Evolutionary conservation across 2,329 filamentous ascomycete genomes (phyloP).

Genomic region (Penicillium sp.): DNA sequence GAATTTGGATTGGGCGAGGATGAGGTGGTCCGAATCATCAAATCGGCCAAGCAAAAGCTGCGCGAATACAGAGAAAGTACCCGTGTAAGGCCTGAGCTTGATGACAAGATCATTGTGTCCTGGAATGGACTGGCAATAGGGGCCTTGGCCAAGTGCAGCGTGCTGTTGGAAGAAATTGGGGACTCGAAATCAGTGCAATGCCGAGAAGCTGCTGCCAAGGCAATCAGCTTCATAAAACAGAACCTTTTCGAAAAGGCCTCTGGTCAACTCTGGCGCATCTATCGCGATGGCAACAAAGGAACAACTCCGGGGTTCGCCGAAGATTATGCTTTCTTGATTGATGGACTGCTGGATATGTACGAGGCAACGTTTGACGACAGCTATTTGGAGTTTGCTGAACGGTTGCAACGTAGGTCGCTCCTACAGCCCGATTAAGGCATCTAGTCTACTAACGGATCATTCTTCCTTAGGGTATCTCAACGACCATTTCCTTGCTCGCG

Average conservation of each 20-base stretch:
- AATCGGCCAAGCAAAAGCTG: conserved; percentile 69
- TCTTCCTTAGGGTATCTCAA: conserved; percentile 68
- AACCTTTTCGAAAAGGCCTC: conserved; percentile 72
- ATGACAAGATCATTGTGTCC: conserved; percentile 84
- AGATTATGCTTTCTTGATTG: conserved; percentile 89
- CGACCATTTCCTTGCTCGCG: conserved; percentile 74
- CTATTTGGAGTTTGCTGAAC: conserved; percentile 80
- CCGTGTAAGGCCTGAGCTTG: conserved; percentile 75
- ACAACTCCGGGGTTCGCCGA: conserved; percentile 80
- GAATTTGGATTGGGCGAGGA: conserved; percentile 75
- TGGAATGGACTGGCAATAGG: conserved; percentile 91
- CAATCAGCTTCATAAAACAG: conserved; percentile 72
- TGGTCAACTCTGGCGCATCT: conserved; percentile 74
- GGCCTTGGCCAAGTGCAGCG: conserved; percentile 76
- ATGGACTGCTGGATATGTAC: conserved; percentile 82
- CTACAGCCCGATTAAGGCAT: background rate
- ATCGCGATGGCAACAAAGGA: conserved; percentile 67
- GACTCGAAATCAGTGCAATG: conserved; percentile 64
- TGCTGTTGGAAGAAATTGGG: conserved; percentile 67
- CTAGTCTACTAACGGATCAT: conserved; percentile 16
- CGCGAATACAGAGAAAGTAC: conserved; percentile 73
- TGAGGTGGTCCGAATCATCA: conserved; percentile 71
- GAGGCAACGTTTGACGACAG: conserved; percentile 77
- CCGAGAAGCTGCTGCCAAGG: conserved; percentile 67
- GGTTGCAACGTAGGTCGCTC: conserved; percentile 69